phyloP scores from a whole-genome alignment of 2,329 filamentous ascomycete species.

The Pezicula radicicola region DNA sequence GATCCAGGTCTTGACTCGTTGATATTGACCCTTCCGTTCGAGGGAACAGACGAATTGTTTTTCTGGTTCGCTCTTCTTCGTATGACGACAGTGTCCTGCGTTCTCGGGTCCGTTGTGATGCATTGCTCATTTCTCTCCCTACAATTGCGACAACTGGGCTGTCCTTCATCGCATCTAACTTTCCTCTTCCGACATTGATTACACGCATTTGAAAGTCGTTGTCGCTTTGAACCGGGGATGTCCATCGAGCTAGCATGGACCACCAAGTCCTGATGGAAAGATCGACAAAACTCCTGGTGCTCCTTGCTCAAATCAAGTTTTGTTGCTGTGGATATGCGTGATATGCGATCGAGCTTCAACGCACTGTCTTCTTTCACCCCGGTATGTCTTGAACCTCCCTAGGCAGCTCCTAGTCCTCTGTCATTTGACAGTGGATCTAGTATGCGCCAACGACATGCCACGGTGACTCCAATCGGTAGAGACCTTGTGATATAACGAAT shows the following conservation, averaged over 20 bases:
- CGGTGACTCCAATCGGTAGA: background rate
- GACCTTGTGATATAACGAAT: too few species aligned
- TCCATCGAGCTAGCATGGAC: background rate
- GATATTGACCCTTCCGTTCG: background rate
- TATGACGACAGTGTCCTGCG: background rate
- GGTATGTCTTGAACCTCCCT: background rate
- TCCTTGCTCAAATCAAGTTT: too few species aligned
- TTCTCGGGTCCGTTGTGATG: background rate
- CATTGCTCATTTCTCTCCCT: background rate
- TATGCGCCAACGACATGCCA: background rate
- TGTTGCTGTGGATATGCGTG: too few species aligned
- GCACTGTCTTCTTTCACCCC: too few species aligned
- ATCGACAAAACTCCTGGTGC: too few species aligned
- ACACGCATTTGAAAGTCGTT: background rate
- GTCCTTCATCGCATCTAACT: background rate
- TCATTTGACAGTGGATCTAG: background rate
- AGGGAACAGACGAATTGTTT: background rate
- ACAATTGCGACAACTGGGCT: background rate
- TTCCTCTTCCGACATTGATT: background rate
- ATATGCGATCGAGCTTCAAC: too few species aligned
- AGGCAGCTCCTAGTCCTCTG: background rate
- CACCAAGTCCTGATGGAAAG: too few species aligned
- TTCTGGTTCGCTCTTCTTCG: background rate
- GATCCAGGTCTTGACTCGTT: background rate
- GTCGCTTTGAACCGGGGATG: background rate